Evolutionary conservation across 2,329 filamentous ascomycete genomes (phyloP).

Genomic region (Penicillium sp.): DNA sequence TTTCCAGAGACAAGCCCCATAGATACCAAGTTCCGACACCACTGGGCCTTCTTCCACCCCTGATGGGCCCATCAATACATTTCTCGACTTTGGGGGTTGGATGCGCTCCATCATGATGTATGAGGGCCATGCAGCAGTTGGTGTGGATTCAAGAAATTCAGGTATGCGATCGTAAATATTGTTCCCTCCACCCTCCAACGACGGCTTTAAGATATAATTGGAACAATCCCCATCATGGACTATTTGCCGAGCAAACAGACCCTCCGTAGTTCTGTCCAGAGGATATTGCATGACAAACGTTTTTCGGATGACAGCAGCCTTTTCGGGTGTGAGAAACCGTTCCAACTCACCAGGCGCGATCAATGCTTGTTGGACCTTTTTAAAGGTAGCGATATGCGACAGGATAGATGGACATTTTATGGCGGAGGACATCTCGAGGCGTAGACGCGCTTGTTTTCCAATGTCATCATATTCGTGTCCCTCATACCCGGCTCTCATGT

Average conservation of each 20-base stretch:
- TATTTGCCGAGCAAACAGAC: conserved; percentile 26
- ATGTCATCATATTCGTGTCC: conserved; percentile 38
- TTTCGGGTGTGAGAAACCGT: conserved; percentile 33
- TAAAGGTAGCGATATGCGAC: conserved; percentile 45
- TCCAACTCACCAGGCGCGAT: conserved; percentile 33
- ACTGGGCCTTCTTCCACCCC: conserved; percentile 39
- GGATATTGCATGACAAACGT: conserved; percentile 44
- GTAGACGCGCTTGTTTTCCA: conserved; percentile 33
- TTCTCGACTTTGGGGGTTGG: conserved; percentile 30
- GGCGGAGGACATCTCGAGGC: conserved; percentile 41
- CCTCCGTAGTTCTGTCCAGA: conserved; percentile 35
- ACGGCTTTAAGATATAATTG: conserved; percentile 47
- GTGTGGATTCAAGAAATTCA: conserved; percentile 29
- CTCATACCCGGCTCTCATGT: conserved; percentile 48
- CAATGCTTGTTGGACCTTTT: conserved; percentile 47
- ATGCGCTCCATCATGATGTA: conserved; percentile 48
- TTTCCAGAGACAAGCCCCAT: conserved; percentile 45
- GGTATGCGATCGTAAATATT: conserved; percentile 46
- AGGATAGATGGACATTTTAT: conserved; percentile 50
- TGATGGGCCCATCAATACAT: conserved; percentile 35
- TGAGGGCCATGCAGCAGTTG: conserved; percentile 30
- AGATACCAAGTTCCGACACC: conserved; percentile 47
- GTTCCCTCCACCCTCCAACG: conserved; percentile 47
- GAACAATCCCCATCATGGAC: conserved; percentile 25
- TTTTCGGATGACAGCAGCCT: conserved; percentile 27